phyloP scores from a whole-genome alignment of 768 basidiomycete species.

The Austroboletus festivus region DNA sequence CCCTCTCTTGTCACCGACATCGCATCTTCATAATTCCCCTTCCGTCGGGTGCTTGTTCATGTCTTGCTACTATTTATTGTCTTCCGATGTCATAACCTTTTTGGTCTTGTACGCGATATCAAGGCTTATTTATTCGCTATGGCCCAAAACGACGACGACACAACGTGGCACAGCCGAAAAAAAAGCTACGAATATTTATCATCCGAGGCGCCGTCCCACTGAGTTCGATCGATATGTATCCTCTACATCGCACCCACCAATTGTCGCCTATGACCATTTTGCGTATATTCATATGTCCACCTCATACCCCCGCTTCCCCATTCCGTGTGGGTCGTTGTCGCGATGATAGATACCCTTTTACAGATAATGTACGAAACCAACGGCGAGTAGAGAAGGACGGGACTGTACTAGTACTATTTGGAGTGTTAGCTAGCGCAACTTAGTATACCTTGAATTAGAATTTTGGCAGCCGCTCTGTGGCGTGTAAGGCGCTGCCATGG shows the following conservation, averaged over 20 bases:
- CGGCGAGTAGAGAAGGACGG: slow-evolving; percentile 26
- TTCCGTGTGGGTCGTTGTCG: slow-evolving; percentile 25
- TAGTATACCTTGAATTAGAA: slow-evolving; percentile 38
- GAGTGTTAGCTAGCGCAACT: slow-evolving; percentile 30
- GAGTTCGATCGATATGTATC: slow-evolving; percentile 28
- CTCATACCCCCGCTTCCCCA: slow-evolving; percentile 15
- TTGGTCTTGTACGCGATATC: slow-evolving; percentile 22
- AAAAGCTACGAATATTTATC: slow-evolving; percentile 29
- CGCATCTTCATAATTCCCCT: slow-evolving; percentile 16
- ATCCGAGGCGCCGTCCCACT: slow-evolving; percentile 7
- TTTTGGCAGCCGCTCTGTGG: slow-evolving; percentile 20
- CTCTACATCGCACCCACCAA: slow-evolving; percentile 21
- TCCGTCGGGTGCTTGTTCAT: background rate
- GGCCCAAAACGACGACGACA: slow-evolving; percentile 28
- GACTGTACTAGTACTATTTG: slow-evolving; percentile 33
- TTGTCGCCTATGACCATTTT: slow-evolving; percentile 31
- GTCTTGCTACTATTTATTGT: slow-evolving; percentile 32
- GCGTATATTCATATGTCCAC: slow-evolving; percentile 25
- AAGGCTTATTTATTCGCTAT: slow-evolving; percentile 31
- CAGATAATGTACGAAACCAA: slow-evolving; percentile 27
- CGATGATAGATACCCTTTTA: slow-evolving; percentile 32
- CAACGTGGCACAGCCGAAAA: slow-evolving; percentile 22
- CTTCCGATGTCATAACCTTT: slow-evolving; percentile 20
- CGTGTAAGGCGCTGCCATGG: background rate
- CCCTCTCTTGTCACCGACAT: slow-evolving; percentile 24